A percentile compares a stretch with the other conserved stretches of the same genome.
phyloP scores from a whole-genome alignment of 78 protist species.

The Dictyostelium citrinum region DNA sequence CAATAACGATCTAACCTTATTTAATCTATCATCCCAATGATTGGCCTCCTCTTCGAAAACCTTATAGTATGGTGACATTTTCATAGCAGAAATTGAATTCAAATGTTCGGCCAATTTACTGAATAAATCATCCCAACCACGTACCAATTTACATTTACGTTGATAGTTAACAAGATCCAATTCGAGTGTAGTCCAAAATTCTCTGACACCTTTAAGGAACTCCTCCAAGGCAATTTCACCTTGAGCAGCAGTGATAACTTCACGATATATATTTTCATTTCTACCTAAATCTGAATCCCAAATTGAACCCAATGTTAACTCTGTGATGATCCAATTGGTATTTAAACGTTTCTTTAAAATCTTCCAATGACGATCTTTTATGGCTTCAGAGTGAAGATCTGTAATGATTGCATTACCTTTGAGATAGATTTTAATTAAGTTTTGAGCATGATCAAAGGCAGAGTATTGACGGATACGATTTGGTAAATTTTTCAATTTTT shows the following conservation, averaged over 20 bases:
- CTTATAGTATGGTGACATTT: conserved; percentile 95
- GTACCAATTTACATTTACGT: conserved; percentile 62
- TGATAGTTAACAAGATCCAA: conserved; percentile 93
- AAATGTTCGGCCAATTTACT: conserved; percentile 82
- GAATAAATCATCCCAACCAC: conserved; percentile 98
- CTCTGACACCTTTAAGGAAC: conserved; percentile 88
- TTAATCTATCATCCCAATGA: conserved; percentile 94
- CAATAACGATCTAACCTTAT: conserved; percentile 73
- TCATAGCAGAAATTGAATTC: conserved; percentile 88
- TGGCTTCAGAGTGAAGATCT: conserved; percentile 87
- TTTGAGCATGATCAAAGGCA: conserved; percentile 83
- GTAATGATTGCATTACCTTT: conserved; percentile 84
- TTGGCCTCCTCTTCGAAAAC: conserved; percentile 91
- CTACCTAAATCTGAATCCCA: conserved; percentile 86
- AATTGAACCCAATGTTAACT: conserved; percentile 90
- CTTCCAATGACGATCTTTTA: conserved; percentile 95
- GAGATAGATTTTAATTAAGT: conserved; percentile 50
- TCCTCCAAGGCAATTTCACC: conserved; percentile 98
- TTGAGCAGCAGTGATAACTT: conserved; percentile 91
- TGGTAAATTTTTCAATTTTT: conserved; percentile 84
- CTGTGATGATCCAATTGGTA: conserved; percentile 75
- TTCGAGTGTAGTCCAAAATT: conserved; percentile 89
- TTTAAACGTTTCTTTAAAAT: conserved; percentile 66
- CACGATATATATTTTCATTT: conserved; percentile 87
- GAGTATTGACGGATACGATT: conserved; percentile 86